phyloP scores from a whole-genome alignment of 2,329 filamentous ascomycete genomes.

The Fusarium sp. region DNA sequence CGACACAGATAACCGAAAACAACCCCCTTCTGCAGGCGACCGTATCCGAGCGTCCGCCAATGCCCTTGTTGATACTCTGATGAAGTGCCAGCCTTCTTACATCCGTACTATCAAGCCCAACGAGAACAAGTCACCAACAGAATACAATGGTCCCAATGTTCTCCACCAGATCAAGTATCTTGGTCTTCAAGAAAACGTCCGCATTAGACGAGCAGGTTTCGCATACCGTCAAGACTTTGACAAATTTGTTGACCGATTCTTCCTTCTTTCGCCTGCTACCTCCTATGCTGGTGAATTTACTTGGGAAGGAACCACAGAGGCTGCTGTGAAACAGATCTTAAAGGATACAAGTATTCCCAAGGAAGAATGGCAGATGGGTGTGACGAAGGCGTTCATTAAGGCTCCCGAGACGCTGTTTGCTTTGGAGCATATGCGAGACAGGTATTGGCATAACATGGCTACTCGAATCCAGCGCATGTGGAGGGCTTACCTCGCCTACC shows the following conservation, averaged over 20 bases:
- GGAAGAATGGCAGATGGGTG: constrained; percentile 97
- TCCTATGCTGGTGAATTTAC: constrained; percentile 98
- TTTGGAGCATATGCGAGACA: constrained; percentile 95
- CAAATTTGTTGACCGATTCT: constrained; percentile 98
- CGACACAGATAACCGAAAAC: constrained; percentile 93
- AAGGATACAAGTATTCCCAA: constrained; percentile 95
- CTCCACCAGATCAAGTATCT: constrained; percentile 99
- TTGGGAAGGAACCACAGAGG: constrained; percentile 89
- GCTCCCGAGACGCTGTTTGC: constrained; percentile 97
- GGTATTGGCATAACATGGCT: constrained; percentile 99
- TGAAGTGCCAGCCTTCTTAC: constrained; percentile 97
- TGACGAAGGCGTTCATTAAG: constrained; percentile 98
- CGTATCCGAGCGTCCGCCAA: constrained; percentile 97
- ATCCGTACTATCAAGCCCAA: constrained; percentile 99
- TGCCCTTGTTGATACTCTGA: constrained; percentile 91
- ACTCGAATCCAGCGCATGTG: constrained; percentile 97
- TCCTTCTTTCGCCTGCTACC: constrained; percentile 91
- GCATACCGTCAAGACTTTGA: constrained; percentile 97
- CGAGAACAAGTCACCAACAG: constrained; percentile 94
- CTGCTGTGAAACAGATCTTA: constrained; percentile 89
- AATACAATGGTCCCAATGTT: constrained; percentile 93
- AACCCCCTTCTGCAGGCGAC: constrained; percentile 93
- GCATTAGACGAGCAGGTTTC: constrained; percentile 95
- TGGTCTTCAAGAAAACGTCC: constrained; percentile 98
- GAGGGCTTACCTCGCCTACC: constrained; percentile 94